Evolutionary conservation across 768 basidiomycete species (phyloP).

Genomic region (Cytidiella melzeri): DNA sequence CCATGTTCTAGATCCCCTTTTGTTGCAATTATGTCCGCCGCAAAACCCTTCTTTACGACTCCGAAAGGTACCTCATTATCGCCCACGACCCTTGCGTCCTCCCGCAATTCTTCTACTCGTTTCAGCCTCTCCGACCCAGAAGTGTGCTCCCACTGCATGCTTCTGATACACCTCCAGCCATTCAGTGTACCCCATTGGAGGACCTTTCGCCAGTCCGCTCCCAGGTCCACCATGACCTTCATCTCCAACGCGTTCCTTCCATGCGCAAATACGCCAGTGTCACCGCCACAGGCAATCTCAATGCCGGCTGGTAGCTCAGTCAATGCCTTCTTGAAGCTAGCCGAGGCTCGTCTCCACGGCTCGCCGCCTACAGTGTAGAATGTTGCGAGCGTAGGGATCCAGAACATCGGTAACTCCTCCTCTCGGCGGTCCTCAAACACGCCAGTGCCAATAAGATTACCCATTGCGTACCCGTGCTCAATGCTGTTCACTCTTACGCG

Average conservation of each 20-base stretch:
- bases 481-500: constrained; percentile 40
- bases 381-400: constrained; percentile 55
- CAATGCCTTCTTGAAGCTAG: constrained; percentile 42
- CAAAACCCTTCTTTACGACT: constrained; percentile 45
- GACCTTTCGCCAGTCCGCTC: constrained; percentile 46
- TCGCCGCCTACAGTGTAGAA: constrained; percentile 31
- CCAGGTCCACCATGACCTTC: constrained; percentile 51
- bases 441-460: constrained; percentile 11
- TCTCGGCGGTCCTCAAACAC: background rate
- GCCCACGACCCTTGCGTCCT: constrained; percentile 29
- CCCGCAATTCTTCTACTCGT: constrained; percentile 21
- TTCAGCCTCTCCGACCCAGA: constrained; percentile 22
- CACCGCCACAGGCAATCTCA: constrained; percentile 55
- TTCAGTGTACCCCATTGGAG: constrained; percentile 55
- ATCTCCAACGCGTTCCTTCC: constrained; percentile 57
- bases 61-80: constrained; percentile 54
- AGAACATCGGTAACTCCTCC: constrained; percentile 31
- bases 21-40: constrained; percentile 42
- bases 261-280: constrained; percentile 60
- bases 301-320: constrained; percentile 27
- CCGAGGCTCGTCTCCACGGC: constrained; percentile 33
- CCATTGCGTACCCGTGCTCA: constrained; percentile 44
- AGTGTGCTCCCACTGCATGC: constrained; percentile 39
- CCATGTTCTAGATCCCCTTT: constrained; percentile 31
- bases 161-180: constrained; percentile 51